These are phyloP conservation scores for Hanseniaspora clermontiae DNA, from an alignment of 805 yeast genomes.

Conservation along the genomic window DNA sequence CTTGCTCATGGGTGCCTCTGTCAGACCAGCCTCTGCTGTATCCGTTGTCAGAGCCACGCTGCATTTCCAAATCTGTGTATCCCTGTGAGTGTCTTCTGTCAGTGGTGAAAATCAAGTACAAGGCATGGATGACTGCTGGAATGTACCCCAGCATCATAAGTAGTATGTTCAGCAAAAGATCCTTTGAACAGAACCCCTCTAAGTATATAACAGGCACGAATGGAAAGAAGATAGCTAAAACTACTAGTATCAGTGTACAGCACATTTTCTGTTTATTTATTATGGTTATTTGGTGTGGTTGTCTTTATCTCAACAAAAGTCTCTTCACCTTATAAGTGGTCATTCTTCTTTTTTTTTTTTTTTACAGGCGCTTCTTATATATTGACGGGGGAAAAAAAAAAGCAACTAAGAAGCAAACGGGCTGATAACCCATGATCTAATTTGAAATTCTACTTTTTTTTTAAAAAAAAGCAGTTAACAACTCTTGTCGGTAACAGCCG, in stretches of 20 bases:
- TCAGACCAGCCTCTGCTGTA: constrained; percentile 28
- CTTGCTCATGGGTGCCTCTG: constrained; percentile 18
- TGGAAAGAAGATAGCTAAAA: constrained; percentile 48
- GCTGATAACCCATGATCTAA: not conserved
- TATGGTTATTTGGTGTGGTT: too few relatives aligned
- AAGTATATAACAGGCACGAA: constrained; percentile 62
- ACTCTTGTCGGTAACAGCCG: not conserved
- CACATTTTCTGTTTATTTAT: not conserved
- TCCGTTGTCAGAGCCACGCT: not conserved
- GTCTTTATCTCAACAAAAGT: not conserved
- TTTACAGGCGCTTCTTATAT: too few relatives aligned
- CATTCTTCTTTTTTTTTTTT: too few relatives aligned
- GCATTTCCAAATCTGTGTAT: constrained; percentile 6
- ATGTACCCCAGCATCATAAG: constrained; percentile 61
- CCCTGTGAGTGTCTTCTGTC: constrained; percentile 23
- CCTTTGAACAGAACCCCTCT: constrained; percentile 47
- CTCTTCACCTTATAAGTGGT: not conserved
- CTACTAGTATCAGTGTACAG: constrained; percentile 4
- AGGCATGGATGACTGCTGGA: constrained; percentile 61
- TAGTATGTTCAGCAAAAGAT: constrained; percentile 46
- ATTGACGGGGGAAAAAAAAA: not conserved
- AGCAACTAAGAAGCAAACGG: not conserved
- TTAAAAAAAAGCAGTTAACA: not conserved
- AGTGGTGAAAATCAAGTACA: constrained; percentile 34
- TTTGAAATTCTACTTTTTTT: not conserved